A percentile compares a stretch with the other conserved stretches of the same genome.
These are phyloP conservation scores for Brassica hybrid DNA, from an alignment of 441 rosid species.

Conservation along the genomic window DNA sequence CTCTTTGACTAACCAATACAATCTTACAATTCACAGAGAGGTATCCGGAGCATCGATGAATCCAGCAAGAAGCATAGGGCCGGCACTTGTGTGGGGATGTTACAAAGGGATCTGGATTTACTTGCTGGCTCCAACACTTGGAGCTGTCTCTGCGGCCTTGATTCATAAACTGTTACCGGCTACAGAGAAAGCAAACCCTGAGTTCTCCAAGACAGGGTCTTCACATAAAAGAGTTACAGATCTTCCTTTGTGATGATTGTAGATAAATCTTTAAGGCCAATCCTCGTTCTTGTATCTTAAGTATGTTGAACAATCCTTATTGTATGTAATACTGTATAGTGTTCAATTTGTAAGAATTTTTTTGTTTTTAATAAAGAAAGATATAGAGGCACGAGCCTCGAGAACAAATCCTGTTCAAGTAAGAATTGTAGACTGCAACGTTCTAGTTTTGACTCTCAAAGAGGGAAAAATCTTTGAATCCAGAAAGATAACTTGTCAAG, in stretches of 20 bases:
- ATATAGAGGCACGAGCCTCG: no score
- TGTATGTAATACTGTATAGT: no score
- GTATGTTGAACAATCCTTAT: not conserved
- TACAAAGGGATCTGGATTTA: constrained; percentile 42
- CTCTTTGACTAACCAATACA: constrained; percentile 18
- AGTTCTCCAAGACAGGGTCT: constrained; percentile 69
- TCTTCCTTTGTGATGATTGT: constrained; percentile 36
- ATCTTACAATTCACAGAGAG: constrained; percentile 35
- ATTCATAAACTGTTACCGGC: constrained; percentile 37
- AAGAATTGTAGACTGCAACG: not conserved
- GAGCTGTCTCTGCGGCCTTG: constrained; percentile 39
- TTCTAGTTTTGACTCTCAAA: not conserved
- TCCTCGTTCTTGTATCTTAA: not conserved
- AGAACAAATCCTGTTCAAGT: no score
- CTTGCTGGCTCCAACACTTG: constrained; percentile 42
- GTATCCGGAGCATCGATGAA: constrained; percentile 63
- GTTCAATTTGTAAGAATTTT: no score
- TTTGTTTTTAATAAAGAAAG: no score
- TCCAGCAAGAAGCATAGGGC: constrained; percentile 53
- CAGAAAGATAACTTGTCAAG: not conserved
- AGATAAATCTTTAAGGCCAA: constrained; percentile 3
- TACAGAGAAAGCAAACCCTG: constrained; percentile 59
- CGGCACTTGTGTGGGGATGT: constrained; percentile 47
- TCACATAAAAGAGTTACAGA: constrained; percentile 48
- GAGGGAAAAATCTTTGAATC: not conserved